Evolutionary conservation across 148 eudicot genomes (phyloP).

Genomic region (Heliosperma pusillum): DNA sequence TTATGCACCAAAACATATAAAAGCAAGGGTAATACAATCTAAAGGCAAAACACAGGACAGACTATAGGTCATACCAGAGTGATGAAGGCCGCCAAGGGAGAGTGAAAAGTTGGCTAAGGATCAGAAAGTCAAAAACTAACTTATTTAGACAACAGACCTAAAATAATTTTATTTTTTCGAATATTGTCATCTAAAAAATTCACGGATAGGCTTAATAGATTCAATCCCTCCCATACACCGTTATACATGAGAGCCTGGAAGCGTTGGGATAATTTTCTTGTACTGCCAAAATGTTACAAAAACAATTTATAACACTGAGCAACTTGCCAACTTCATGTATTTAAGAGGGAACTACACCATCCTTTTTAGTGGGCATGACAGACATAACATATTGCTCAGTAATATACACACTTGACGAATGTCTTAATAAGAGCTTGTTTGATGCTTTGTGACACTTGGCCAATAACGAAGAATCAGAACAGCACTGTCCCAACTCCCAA

Average conservation of each 20-base stretch:
- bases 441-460: not conserved
- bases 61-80: not conserved
- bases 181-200: not conserved
- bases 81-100: not conserved
- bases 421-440: not conserved
- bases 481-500: conserved; percentile 35
- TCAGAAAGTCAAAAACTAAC: not conserved
- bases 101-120: not conserved
- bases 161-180: not conserved
- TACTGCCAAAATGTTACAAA: not conserved
- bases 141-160: not conserved
- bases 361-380: not conserved
- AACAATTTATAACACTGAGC: not conserved
- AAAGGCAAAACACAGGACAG: not conserved
- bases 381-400: not conserved
- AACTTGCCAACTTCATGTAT: not conserved
- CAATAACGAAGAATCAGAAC: not conserved
- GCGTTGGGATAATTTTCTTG: not conserved
- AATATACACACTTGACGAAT: not conserved
- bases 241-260: not conserved
- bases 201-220: too few species aligned
- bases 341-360: not conserved
- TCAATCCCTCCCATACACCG: not conserved
- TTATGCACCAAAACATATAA: conserved; percentile 1
- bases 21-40: not conserved